Evolutionary conservation across 1,139 yeast species (phyloP).

Genomic region (Yamadazyma diospyri): DNA sequence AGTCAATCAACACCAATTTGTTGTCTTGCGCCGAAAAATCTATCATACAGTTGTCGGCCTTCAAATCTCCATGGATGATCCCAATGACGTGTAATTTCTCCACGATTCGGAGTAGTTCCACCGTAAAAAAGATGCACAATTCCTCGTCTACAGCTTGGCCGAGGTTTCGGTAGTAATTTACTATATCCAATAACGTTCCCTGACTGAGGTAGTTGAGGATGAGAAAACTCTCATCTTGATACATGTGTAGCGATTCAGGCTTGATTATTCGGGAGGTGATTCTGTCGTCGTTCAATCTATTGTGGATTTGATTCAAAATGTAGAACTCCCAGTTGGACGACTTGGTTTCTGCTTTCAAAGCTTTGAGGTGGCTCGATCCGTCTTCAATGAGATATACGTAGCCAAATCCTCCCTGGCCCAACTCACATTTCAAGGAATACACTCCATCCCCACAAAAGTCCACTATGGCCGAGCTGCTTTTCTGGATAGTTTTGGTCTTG

Average conservation of each 20-base stretch:
- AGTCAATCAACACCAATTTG: slow-evolving; percentile 72
- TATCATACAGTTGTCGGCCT: slow-evolving; percentile 85
- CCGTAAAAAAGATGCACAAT: slow-evolving; percentile 59
- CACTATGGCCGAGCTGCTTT: slow-evolving; percentile 43
- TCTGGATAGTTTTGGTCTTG: slow-evolving; percentile 28
- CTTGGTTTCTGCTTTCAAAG: slow-evolving; percentile 73
- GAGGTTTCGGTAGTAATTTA: slow-evolving; percentile 43
- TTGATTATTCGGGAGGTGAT: slow-evolving; percentile 25
- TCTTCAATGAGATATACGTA: slow-evolving; percentile 73
- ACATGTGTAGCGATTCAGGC: slow-evolving; percentile 54
- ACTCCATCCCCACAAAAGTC: slow-evolving; percentile 50
- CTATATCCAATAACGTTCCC: slow-evolving; percentile 75
- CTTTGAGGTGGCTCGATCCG: slow-evolving; percentile 54
- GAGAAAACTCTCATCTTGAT: slow-evolving; percentile 71
- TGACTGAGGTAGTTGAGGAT: slow-evolving; percentile 66
- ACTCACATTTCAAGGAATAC: slow-evolving; percentile 53
- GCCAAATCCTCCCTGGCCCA: slow-evolving; percentile 83
- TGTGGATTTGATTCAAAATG: slow-evolving; percentile 55
- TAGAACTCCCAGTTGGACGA: slow-evolving; percentile 82
- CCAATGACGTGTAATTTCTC: slow-evolving; percentile 63
- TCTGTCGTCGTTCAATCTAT: slow-evolving; percentile 21
- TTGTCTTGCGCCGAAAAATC: slow-evolving; percentile 37
- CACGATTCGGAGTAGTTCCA: slow-evolving; percentile 57
- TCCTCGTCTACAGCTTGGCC: slow-evolving; percentile 51
- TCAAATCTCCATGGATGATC: slow-evolving; percentile 81